phyloP scores from a whole-genome alignment of 179 eudicot species.

The Beta macrorhiza region DNA sequence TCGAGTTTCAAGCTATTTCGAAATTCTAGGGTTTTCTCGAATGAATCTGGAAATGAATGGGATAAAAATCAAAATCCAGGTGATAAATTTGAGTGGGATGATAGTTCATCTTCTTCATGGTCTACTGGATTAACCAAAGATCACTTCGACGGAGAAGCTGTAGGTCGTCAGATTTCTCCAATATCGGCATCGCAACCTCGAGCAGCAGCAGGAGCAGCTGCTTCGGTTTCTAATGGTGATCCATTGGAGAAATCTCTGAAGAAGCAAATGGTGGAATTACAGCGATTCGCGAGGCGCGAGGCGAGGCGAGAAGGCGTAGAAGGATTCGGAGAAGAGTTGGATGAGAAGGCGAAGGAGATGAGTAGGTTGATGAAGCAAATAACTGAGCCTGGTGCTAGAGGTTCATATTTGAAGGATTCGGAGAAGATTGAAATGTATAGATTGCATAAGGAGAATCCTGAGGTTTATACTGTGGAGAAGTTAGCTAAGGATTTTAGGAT shows the following conservation, averaged over 20 bases:
- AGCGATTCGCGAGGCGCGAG: slow-evolving; percentile 37
- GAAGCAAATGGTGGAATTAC: slow-evolving; percentile 28
- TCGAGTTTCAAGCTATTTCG: slow-evolving; percentile 7
- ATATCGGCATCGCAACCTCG: too few relatives aligned
- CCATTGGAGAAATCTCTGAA: background rate
- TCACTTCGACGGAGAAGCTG: slow-evolving; percentile 72
- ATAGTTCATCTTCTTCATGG: slow-evolving; percentile 54
- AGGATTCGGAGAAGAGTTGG: slow-evolving; percentile 38
- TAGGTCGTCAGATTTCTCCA: slow-evolving; percentile 49
- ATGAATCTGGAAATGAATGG: slow-evolving; percentile 23
- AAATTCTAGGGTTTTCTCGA: slow-evolving; percentile 35
- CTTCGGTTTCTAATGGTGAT: background rate
- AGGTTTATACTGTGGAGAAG: slow-evolving; percentile 64
- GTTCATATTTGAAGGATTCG: slow-evolving; percentile 77
- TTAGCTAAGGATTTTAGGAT: slow-evolving; percentile 75
- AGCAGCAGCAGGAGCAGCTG: background rate
- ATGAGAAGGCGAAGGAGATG: slow-evolving; percentile 42
- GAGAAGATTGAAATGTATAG: slow-evolving; percentile 89
- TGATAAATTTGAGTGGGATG: slow-evolving; percentile 18
- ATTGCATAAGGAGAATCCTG: slow-evolving; percentile 80
- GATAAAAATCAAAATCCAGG: background rate
- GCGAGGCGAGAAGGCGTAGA: slow-evolving; percentile 22
- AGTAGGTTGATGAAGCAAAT: slow-evolving; percentile 65
- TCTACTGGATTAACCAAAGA: slow-evolving; percentile 83
- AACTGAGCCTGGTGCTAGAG: slow-evolving; percentile 82